phyloP scores from a whole-genome alignment of 495 filamentous ascomycete species.

The Echria macrotheca region DNA sequence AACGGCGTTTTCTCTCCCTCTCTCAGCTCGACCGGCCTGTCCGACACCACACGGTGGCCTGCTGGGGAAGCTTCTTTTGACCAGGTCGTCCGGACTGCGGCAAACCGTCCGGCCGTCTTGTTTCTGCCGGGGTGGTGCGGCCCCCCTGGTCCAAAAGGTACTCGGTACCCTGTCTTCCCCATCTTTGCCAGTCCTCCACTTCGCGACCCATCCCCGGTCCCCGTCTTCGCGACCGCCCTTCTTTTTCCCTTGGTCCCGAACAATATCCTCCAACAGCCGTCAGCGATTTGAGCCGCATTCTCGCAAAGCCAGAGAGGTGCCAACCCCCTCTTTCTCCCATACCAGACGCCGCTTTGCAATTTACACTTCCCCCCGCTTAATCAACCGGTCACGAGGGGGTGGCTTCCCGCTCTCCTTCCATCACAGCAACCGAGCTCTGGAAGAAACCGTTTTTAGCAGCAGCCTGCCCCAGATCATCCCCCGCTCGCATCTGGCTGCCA shows the following conservation, averaged over 20 bases:
- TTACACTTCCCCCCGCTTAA: constrained; percentile 26
- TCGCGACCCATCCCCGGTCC: constrained; percentile 4
- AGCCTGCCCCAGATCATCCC: constrained; percentile 8
- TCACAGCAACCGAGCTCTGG: too few relatives aligned
- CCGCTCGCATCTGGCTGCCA: constrained; percentile 12
- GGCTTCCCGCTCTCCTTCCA: constrained; percentile 24
- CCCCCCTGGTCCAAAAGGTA: not conserved
- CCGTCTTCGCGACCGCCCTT: constrained; percentile 7
- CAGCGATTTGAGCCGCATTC: constrained; percentile 27
- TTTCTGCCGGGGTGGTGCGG: not conserved
- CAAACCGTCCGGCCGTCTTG: too few relatives aligned
- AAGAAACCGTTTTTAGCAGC: constrained; percentile 20
- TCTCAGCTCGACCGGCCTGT: too few relatives aligned
- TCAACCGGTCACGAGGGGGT: constrained; percentile 31
- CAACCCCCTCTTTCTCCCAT: constrained; percentile 14
- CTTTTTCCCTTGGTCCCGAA: constrained; percentile 15
- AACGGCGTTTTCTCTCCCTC: too few relatives aligned
- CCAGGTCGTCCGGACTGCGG: too few relatives aligned
- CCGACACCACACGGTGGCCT: too few relatives aligned
- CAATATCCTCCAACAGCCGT: constrained; percentile 17
- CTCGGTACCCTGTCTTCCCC: constrained; percentile 8
- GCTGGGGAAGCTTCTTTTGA: too few relatives aligned
- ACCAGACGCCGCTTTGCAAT: constrained; percentile 17
- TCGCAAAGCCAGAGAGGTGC: not conserved
- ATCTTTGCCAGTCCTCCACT: not conserved